Evolutionary conservation across 192 early-diverging fungal species (phyloP).

Genomic region (Pilaira anomala): DNA sequence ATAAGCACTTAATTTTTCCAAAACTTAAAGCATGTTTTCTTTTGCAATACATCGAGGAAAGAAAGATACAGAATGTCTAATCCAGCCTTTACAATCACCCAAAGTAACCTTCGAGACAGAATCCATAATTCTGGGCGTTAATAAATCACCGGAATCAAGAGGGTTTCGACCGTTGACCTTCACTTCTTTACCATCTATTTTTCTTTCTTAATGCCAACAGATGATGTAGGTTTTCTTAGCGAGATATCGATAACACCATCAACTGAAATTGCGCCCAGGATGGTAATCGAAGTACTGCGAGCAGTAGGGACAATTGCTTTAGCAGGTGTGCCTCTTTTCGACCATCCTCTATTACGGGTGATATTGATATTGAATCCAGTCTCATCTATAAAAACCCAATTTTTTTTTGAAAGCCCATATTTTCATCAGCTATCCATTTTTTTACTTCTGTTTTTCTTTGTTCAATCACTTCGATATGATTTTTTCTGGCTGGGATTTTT

Average conservation of each 20-base stretch:
- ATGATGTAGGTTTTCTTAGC: not conserved
- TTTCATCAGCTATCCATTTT: not conserved
- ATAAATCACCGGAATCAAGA: too few species aligned
- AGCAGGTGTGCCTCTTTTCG: too few species aligned
- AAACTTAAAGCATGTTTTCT: too few species aligned
- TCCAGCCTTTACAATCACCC: not conserved
- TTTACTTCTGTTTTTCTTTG: too few species aligned
- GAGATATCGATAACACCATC: too few species aligned
- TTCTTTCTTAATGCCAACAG: not conserved
- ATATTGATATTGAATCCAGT: slow-evolving; percentile 21
- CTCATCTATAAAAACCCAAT: slow-evolving; percentile 20
- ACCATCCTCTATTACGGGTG: not conserved
- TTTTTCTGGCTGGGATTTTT: too few species aligned
- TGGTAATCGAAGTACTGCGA: slow-evolving; percentile 1
- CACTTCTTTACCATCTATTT: not conserved
- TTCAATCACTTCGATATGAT: too few species aligned
- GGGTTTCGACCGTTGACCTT: not conserved
- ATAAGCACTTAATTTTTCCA: too few species aligned
- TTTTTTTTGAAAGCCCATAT: slow-evolving; percentile 19
- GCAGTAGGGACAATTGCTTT: not conserved
- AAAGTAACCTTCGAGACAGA: too few species aligned
- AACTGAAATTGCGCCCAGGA: slow-evolving; percentile 5
- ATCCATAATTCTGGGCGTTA: too few species aligned
- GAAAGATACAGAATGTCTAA: not conserved
- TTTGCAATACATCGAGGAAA: not conserved